Conservation (phyloP, 768 basidiomycete genomes). For the Phlebiopsis gigantea region DNA sequence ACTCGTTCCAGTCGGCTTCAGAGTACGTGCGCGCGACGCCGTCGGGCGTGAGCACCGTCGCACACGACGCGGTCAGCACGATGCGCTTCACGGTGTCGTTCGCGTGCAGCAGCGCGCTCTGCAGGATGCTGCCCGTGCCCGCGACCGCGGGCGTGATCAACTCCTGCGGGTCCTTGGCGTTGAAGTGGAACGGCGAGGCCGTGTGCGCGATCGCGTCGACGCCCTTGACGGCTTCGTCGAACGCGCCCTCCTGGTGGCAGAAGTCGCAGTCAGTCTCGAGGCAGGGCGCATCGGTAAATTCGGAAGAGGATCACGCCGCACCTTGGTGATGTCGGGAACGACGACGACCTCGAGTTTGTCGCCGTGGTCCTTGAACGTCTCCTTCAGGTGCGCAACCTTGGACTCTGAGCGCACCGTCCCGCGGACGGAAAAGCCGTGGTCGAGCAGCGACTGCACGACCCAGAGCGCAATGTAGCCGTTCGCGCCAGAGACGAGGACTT, state of each 20-base stretch:
- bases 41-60: constrained; percentile 29
- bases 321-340: constrained; percentile 64
- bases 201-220: constrained; percentile 31
- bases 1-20: constrained; percentile 59
- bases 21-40: neutral
- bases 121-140: constrained; percentile 59
- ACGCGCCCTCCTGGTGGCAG: neutral
- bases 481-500: constrained; percentile 52
- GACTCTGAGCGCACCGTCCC: constrained; percentile 58
- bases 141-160: constrained; percentile 64
- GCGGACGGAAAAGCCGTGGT: constrained; percentile 57
- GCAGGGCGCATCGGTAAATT: neutral
- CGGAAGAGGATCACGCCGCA: constrained; percentile 16
- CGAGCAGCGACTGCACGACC: constrained; percentile 51
- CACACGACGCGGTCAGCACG: constrained; percentile 55
- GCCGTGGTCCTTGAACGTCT: constrained; percentile 48
- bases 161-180: constrained; percentile 28
- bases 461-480: constrained; percentile 58
- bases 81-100: constrained; percentile 43
- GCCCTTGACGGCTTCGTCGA: constrained; percentile 38
- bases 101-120: constrained; percentile 44
- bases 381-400: constrained; percentile 55
- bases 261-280: neutral
- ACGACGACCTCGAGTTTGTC: constrained; percentile 59
- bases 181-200: neutral